phyloP scores from a whole-genome alignment of 345 rosid species.

The Citrus medica region DNA sequence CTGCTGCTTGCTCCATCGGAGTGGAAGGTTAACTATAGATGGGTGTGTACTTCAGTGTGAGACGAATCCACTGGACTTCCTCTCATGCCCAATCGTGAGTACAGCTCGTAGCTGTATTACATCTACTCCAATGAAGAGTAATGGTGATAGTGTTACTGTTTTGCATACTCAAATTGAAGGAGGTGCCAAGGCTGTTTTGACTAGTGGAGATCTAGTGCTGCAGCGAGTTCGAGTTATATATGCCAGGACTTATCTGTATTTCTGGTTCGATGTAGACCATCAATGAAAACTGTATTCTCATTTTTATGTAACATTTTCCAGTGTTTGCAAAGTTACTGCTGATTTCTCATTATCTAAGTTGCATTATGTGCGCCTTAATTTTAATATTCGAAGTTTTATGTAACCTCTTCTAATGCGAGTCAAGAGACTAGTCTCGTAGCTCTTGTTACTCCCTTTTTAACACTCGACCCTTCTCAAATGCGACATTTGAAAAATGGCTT shows the following conservation, averaged over 20 bases:
- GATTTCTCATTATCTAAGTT: background rate
- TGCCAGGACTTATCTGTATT: conserved; percentile 60
- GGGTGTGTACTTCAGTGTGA: conserved; percentile 91
- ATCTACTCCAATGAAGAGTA: conserved; percentile 31
- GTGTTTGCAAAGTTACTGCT: background rate
- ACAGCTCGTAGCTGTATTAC: conserved; percentile 50
- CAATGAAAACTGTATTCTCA: conserved; percentile 22
- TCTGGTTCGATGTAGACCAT: conserved; percentile 83
- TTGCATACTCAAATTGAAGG: conserved; percentile 85
- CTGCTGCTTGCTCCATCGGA: conserved; percentile 88
- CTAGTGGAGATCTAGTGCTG: conserved; percentile 69
- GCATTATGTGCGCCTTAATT: too few relatives aligned
- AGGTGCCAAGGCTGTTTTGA: conserved; percentile 82
- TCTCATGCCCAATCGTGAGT: conserved; percentile 81
- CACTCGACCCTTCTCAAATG: too few relatives aligned
- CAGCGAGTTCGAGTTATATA: conserved; percentile 90
- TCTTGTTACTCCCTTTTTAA: background rate
- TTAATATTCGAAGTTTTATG: background rate
- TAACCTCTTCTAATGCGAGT: background rate
- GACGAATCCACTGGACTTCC: conserved; percentile 74
- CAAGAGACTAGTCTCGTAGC: background rate
- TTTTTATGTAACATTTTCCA: background rate
- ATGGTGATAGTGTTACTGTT: conserved; percentile 58
- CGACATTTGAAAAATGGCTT: too few relatives aligned
- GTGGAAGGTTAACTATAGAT: conserved; percentile 85